Percentiles rank a stretch among this genome's conserved stretches.
Evolutionary conservation across 345 rosid species (phyloP).

Genomic region (Cardiospermum halicacabum): DNA sequence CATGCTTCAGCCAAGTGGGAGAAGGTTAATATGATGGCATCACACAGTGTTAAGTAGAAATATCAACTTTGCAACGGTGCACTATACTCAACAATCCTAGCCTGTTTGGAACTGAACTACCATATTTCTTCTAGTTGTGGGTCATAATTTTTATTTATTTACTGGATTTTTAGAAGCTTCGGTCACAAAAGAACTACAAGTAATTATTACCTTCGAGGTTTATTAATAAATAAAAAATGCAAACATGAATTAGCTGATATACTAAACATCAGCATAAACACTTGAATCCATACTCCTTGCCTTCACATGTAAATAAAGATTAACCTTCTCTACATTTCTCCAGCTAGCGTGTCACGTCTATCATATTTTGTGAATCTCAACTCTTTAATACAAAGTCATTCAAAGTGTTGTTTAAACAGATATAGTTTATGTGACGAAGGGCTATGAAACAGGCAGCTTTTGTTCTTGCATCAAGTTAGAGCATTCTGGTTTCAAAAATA

Average conservation of each 20-base stretch:
- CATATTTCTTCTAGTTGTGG: neutral
- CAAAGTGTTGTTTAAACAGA: neutral
- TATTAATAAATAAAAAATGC: neutral
- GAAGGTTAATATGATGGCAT: neutral
- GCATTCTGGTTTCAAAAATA: neutral
- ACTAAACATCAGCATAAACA: neutral
- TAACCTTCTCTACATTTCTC: neutral
- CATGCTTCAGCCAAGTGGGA: neutral
- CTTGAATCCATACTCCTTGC: neutral
- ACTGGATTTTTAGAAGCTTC: neutral
- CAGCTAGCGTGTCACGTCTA: neutral
- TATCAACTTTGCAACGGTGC: neutral
- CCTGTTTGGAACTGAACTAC: neutral
- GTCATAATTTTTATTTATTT: too few species aligned
- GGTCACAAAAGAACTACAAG: neutral
- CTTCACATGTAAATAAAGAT: neutral
- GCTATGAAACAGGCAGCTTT: neutral
- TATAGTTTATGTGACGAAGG: neutral
- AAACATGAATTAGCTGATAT: neutral
- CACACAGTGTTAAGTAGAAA: neutral
- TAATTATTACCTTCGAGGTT: neutral
- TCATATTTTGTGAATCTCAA: neutral
- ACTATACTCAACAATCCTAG: neutral
- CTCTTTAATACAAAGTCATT: neutral
- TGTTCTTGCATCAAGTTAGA: neutral